A percentile compares a stretch with the other conserved stretches of the same genome.
These are phyloP conservation scores for Chaetomium strumarium DNA, from an alignment of 2,329 filamentous ascomycete genomes.

Conservation along the genomic window DNA sequence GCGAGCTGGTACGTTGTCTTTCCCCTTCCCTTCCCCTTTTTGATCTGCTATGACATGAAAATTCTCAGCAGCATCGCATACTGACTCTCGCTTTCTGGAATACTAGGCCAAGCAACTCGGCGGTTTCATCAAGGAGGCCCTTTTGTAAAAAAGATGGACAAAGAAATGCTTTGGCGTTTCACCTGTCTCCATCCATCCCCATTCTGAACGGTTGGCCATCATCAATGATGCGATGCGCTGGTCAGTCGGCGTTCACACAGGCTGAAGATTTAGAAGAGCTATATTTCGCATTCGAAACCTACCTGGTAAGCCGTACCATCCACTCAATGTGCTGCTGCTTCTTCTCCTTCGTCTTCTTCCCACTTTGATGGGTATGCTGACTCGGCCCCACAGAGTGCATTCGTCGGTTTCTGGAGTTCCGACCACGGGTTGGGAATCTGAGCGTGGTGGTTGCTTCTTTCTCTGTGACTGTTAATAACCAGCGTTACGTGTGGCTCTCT, in stretches of 20 bases:
- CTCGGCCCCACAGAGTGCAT: not conserved
- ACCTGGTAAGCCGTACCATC: too few relatives aligned
- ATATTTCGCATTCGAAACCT: too few relatives aligned
- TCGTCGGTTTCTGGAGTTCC: not conserved
- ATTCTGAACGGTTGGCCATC: too few relatives aligned
- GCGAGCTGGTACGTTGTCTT: conserved; percentile 34
- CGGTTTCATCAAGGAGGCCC: conserved; percentile 19
- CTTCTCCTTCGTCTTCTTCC: not conserved
- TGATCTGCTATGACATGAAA: not conserved
- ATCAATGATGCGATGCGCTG: too few relatives aligned
- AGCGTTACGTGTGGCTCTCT: not conserved
- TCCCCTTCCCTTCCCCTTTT: not conserved
- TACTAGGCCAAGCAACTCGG: conserved; percentile 36
- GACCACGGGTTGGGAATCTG: not conserved
- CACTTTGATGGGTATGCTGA: not conserved
- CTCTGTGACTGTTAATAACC: not conserved
- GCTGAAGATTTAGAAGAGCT: too few relatives aligned
- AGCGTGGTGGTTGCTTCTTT: not conserved
- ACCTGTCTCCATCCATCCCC: too few relatives aligned
- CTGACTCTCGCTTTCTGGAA: conserved; percentile 17
- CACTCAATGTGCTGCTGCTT: not conserved
- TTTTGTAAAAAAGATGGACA: not conserved
- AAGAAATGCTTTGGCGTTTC: not conserved
- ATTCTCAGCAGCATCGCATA: not conserved
- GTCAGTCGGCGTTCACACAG: too few relatives aligned